Percentiles rank a stretch among this genome's conserved stretches.
Evolutionary conservation across 148 eudicot genomes (phyloP).

Genomic region (Rhododendron williamsianum): DNA sequence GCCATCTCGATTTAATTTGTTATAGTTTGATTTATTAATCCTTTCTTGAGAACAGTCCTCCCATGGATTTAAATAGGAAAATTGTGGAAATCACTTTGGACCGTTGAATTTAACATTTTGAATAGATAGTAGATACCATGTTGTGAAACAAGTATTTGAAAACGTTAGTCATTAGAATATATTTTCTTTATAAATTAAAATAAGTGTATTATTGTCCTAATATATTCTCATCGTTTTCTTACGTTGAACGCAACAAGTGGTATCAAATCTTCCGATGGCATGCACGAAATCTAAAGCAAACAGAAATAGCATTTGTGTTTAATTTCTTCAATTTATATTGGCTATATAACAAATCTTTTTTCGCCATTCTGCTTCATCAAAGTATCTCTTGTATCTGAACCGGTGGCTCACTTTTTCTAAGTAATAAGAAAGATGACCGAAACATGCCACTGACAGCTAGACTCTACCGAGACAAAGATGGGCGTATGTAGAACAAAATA

Average conservation of each 20-base stretch:
- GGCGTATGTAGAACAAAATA: no score
- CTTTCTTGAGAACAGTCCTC: background rate
- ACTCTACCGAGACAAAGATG: no score
- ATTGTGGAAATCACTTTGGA: background rate
- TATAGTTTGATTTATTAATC: background rate
- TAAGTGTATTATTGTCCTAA: background rate
- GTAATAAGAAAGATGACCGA: no score
- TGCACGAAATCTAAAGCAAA: background rate
- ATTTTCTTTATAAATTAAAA: background rate
- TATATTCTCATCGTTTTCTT: background rate
- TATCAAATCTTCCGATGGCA: background rate
- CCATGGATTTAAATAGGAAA: no score
- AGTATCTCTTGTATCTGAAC: no score
- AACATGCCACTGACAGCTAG: no score
- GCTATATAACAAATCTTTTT: background rate
- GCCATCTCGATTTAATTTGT: background rate
- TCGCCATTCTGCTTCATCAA: background rate
- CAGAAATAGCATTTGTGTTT: background rate
- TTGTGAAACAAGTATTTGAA: background rate
- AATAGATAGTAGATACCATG: background rate
- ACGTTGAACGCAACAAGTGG: background rate
- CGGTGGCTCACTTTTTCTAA: no score
- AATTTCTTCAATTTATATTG: background rate
- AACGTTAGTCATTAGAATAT: background rate
- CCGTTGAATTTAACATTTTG: background rate